phyloP scores from a whole-genome alignment of 495 filamentous ascomycete genomes.

The Patellaria atrata region DNA sequence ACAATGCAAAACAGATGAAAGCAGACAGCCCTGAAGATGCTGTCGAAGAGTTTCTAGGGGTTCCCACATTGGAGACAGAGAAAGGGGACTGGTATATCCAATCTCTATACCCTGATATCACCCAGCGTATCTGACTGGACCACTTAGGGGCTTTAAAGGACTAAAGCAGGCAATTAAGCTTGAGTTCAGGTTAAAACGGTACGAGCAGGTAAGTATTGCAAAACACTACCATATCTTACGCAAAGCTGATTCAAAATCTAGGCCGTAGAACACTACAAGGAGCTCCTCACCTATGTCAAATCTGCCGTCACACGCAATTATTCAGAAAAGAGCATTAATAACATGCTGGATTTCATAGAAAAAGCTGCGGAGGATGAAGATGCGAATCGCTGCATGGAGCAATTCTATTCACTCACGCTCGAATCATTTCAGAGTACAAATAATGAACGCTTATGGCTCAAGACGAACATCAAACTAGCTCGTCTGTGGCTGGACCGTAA shows the following conservation, averaged over 20 bases:
- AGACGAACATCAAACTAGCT: constrained; percentile 95
- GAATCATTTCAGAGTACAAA: constrained; percentile 93
- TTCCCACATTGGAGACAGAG: constrained; percentile 69
- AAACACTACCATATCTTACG: constrained; percentile 1
- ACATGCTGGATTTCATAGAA: constrained; percentile 97
- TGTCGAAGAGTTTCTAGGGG: constrained; percentile 76
- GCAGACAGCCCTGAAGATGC: constrained; percentile 72
- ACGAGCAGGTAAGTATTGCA: constrained; percentile 51
- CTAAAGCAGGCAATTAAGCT: constrained; percentile 96
- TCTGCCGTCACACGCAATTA: constrained; percentile 96
- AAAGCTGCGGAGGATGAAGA: constrained; percentile 71
- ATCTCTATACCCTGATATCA: neutral
- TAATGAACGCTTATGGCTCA: constrained; percentile 94
- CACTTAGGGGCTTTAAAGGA: constrained; percentile 77
- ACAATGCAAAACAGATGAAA: constrained; percentile 98
- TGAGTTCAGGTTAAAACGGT: constrained; percentile 76
- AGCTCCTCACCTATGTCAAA: constrained; percentile 94
- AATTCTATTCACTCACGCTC: constrained; percentile 88
- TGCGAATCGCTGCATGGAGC: constrained; percentile 78
- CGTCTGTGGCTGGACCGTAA: constrained; percentile 81
- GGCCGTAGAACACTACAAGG: constrained; percentile 89
- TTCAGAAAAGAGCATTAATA: constrained; percentile 98
- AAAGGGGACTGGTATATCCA: constrained; percentile 74
- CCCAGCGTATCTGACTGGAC: neutral
- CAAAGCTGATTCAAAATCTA: constrained; percentile 27